Base-by-base conservation (phyloP, 2,329 filamentous ascomycete species). In the Aspergillus chevalieri region DNA sequence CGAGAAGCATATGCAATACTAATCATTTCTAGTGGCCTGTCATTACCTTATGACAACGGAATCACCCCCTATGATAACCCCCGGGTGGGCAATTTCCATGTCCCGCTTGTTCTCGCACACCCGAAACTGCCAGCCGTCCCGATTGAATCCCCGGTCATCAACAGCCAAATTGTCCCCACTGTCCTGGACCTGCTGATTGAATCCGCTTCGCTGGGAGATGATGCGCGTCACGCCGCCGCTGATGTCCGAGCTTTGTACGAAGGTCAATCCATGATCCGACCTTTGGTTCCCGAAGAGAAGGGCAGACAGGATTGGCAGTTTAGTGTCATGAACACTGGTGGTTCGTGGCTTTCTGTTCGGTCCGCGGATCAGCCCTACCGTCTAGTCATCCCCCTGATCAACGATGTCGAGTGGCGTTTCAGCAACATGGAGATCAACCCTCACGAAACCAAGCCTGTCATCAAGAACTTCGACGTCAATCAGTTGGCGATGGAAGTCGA, bases 271-370 rank as follows among this genome's bases (percentile, higher is more conserved):
- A 51, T 67, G 45, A 62, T 67, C 50, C 62, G 64, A 5, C 58
- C 59, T 1, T 49, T 62, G 33, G 52, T 56, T 38, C 54, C 52
- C 9, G 50, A 58, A 36, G 19, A 52, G 19, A 50, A 62, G 21
- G 55, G 53, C 12, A 56, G 47, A n/a, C 50, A 62, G 22, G 57
- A 62, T 44, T 67, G 65, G 65, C 65, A 67, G 42, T 67, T 67
- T 51, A 66, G 61, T 7, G 63, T 65, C 22, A 66, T 67, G 63
- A 67, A 67, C 52, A 65, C 65, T 0, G 65, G 64, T 15, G 62
- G 62, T 2, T 59, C 65, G 0, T 63, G 62, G 62, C 57, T 67
- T 2, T 59, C 61, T 1, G 51, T 67, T 19, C 65, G 64, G 2
- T 66, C 63, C 2, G 65, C 64, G 6, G 60, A 60, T 3, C 51